Evolutionary conservation across 257 asterid species (phyloP), one percentile per base, ranked within the genome.

Genomic region (Linaria vulgaris): DNA sequence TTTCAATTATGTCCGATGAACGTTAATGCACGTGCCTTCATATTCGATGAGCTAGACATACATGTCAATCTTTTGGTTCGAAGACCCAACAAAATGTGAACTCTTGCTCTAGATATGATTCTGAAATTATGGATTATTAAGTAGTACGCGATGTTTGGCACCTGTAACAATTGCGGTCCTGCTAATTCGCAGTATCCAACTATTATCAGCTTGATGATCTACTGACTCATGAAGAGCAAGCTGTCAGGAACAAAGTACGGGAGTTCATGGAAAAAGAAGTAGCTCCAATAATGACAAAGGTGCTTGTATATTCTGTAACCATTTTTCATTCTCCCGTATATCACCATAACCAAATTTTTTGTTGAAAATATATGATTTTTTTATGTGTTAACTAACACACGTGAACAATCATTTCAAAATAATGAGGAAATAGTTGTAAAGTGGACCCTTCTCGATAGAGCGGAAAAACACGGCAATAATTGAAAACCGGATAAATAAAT

Each of bases 201-300:
- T 94, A 94, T 74, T 94, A 82, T 81, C 90, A 87, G 50, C 72
- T 90, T 56, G 88, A 94, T 87, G 97, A 94, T 76, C 76, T 94
- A 61, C 74, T 90, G 78, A 80, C 87, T 63, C 76, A 78, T 39
- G 95, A 81, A 69, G 96, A 86, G 83, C 86, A 69, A 79, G 85
- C 77, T 59, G 22, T 79, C 51, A 79, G 85, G 73, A 70, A 63
- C 68, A 90, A 69, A 79, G 95, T 85, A 55, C 83, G 99, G 58
- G 77, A 74, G 70, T 90, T 90, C 79, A 81, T 94, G 97, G 97
- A 94, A 67, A 94, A 82, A 59, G 95, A 87, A 70, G 91, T 94
- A 45, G 99, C 99, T 68, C 99, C 99, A 1, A 79, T 90, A 74
- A 83, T 90, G 95, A 61, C 99, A 7, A 80, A 85, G 99, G 99